Evolutionary conservation across 2,329 filamentous ascomycete genomes (phyloP), one percentile per base, ranked within the genome.

Genomic region (Aureobasidium sp.): DNA sequence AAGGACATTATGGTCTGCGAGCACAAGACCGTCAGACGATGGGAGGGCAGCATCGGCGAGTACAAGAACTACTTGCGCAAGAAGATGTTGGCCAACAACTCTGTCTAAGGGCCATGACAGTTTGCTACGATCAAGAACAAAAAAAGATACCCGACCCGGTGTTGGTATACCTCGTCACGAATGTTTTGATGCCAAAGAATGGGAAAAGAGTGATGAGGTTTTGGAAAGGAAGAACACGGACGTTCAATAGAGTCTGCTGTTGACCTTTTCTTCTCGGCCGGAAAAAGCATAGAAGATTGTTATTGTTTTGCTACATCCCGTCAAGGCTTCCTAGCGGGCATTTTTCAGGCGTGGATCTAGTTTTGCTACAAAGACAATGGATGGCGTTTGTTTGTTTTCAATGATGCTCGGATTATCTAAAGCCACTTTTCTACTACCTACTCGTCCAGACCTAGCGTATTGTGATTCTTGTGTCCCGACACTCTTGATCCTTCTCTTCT

Each of bases 1-100:
- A 99, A 99, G 84, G 91, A 99, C 77, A 99, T 99, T 78, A 87
- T 99, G 80, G 94, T 99, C 62, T 99, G 95, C 79, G 94, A 99
- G 81, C 91, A 99, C 86, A 91, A 92, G 84, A 92, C 91, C 15
- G 91, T 97, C 70, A 87, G 84, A 70, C 79, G 85, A 71, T 99
- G 94, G 94, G 87, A 93, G 66, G 93, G 93, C 70, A 80, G 79
- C 67, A 99, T 99, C 72, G 88, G 87, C 69, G 87, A 91, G 64
- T 99, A 99, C 90, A 99, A 99, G 90, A 90, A 95, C 80, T 86
- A 97, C 79, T 84, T 99, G 72, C 88, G 93, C 75, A 97, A 97
- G 87, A 97, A 97, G 90, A 99, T 99, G 94, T 80, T 96, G 73
- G 84, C 85, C 49, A 79, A 85, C 62, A 93, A 93, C 76, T 90